Conservation (phyloP, 2,329 filamentous ascomycete species). For the Aspergillus sclerotialis region DNA sequence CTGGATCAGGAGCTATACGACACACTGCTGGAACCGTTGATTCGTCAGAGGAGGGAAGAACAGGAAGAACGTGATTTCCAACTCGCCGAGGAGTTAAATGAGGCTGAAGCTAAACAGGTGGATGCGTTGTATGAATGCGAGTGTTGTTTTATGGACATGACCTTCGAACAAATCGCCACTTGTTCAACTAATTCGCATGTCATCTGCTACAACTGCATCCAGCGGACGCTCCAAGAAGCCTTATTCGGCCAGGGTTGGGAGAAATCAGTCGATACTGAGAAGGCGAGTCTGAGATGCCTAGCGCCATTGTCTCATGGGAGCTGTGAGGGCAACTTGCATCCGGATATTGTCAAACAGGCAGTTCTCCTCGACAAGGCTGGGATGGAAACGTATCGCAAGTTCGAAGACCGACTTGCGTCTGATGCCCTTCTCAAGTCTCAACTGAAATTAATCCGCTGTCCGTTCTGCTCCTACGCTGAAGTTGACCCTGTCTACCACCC, state of each 20-base stretch:
- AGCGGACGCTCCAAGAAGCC: conserved; percentile 74
- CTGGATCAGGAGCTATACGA: conserved; percentile 37
- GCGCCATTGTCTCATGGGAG: conserved; percentile 60
- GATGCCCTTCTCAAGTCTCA: conserved; percentile 67
- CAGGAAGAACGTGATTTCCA: conserved; percentile 31
- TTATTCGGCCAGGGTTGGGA: conserved; percentile 91
- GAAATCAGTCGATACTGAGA: conserved; percentile 65
- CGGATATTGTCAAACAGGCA: conserved; percentile 63
- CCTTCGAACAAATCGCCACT: conserved; percentile 42
- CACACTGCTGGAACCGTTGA: conserved; percentile 30
- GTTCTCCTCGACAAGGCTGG: conserved; percentile 64
- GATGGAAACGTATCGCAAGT: conserved; percentile 62
- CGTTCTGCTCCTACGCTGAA: conserved; percentile 89
- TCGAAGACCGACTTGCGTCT: conserved; percentile 72
- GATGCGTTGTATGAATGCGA: conserved; percentile 42
- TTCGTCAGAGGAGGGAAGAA: conserved; percentile 26
- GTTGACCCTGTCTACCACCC: conserved; percentile 69
- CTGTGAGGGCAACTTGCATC: conserved; percentile 67
- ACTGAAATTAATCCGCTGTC: conserved; percentile 72
- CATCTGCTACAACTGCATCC: conserved; percentile 66
- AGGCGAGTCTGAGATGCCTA: conserved; percentile 74
- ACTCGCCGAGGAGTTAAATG: conserved; percentile 37
- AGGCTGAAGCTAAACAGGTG: conserved; percentile 33
- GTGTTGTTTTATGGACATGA: conserved; percentile 41
- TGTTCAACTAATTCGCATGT: conserved; percentile 38